Evolutionary conservation across 1,284 basidiomycete genomes (phyloP).

Genomic region (Chondrostereum purpureum): DNA sequence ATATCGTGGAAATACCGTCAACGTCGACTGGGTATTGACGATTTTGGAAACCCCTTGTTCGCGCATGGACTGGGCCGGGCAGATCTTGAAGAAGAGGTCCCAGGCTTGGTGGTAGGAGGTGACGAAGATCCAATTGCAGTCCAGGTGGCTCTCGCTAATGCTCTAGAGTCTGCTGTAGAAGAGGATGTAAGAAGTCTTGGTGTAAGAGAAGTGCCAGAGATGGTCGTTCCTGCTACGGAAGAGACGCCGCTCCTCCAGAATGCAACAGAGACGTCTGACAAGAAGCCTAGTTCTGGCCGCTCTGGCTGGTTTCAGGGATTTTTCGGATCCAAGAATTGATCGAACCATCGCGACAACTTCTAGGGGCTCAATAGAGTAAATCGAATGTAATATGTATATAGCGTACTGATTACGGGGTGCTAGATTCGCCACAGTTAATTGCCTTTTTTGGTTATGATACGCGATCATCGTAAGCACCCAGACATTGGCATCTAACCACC

Average conservation of each 20-base stretch:
- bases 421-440: too few species aligned
- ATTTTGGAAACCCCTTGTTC: conserved; percentile 73
- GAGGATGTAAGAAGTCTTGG: conserved; percentile 16
- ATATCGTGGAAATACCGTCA: conserved; percentile 77
- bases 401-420: too few species aligned
- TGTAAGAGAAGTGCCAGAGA: conserved; percentile 7
- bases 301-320: background rate
- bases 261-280: background rate
- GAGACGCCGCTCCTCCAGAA: background rate
- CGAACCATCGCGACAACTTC: too few species aligned
- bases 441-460: too few species aligned
- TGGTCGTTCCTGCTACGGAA: conserved; percentile 8
- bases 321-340: background rate
- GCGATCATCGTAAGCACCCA: too few species aligned
- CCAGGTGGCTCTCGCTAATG: conserved; percentile 17
- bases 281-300: background rate
- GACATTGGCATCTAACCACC: too few species aligned
- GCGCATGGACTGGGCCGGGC: background rate
- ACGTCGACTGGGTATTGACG: conserved; percentile 74
- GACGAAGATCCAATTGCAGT: conserved; percentile 18
- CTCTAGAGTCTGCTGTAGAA: conserved; percentile 19
- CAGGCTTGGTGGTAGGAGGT: conserved; percentile 18
- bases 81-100: conserved; percentile 15
- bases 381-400: background rate
- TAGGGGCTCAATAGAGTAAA: background rate